Base-by-base conservation (phyloP, 805 yeast genomes). In the Starmerella khaoyaiensis region DNA sequence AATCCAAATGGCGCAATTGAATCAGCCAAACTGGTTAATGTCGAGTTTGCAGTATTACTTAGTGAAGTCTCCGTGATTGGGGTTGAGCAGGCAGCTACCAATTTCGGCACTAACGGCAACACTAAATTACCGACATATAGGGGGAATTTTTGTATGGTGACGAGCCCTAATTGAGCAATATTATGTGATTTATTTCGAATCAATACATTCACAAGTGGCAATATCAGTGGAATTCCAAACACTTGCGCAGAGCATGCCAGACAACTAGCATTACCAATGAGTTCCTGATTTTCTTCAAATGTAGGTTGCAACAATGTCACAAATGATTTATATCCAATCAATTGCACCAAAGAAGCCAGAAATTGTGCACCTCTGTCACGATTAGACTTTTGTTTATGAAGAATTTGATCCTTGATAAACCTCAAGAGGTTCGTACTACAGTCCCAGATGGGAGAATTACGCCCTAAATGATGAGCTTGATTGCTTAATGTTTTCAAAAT, bases 1-100 rank as follows among this genome's bases (percentile, higher is more conserved):
- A 81, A 78, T 31, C 97, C 98, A 58, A 79, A 82, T 0, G 97
- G 97, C 17, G 72, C 65, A 4, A 83, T 71, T 6, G 81, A 75
- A 34, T 80, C 86, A 0, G 96, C 96, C 23, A 87, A 57, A 1
- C 76, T 69, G 0, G 86, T 62, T 2, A 86, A 51, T 0, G 94
- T 75, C 24, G 67, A 61, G 0, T 94, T 94, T 0, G 94, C 66
- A 10, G 74, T 66, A 2, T 71, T 69, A 39, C 93, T 63, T 0
- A 84, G 79, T 30, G 69, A 73, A 10, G 72, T 53, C 39, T 77
- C 76, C 2, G 35, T 75, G 81, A 57, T 83, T 94, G 0, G 25
- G 3, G 14, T 28, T 12, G 16, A 11, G 16, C 36, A 24, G 28
- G 28, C 74, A 3, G 61, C 71, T 2, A 83, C 75, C 11, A 87